A percentile compares a stretch with the other conserved stretches of the same genome.
Evolutionary conservation across 1,284 basidiomycete species (phyloP).

Genomic region (Pisolithus thermaeus): DNA sequence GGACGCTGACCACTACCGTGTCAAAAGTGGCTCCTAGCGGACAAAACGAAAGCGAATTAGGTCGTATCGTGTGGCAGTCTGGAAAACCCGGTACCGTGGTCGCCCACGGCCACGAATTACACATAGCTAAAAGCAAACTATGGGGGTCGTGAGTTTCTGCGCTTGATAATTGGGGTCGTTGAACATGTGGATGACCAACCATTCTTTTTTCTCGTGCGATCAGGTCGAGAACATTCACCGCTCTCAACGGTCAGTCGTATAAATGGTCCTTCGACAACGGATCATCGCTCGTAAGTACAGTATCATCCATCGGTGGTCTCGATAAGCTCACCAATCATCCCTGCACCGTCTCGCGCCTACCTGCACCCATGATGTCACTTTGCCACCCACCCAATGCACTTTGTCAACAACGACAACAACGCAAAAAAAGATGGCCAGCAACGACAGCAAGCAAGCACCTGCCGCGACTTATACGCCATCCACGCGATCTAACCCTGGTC

Average conservation of each 20-base stretch:
- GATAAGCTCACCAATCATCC: constrained; percentile 3
- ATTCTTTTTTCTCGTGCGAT: neutral
- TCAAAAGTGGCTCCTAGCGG: constrained; percentile 23
- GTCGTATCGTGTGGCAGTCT: constrained; percentile 25
- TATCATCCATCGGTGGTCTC: neutral
- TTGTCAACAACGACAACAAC: no score
- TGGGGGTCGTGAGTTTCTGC: constrained; percentile 26
- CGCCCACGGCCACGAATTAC: constrained; percentile 24
- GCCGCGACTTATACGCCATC: constrained; percentile 26
- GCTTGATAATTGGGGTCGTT: neutral
- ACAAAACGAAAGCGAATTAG: constrained; percentile 21
- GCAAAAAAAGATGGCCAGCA: constrained; percentile 19
- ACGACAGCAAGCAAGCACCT: constrained; percentile 30
- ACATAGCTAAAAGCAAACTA: constrained; percentile 18
- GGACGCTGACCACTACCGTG: constrained; percentile 14
- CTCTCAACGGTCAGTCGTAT: constrained; percentile 30
- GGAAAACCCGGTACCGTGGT: constrained; percentile 24
- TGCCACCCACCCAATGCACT: no score
- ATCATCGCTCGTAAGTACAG: constrained; percentile 23
- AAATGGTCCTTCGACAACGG: constrained; percentile 31
- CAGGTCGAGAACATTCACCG: constrained; percentile 29
- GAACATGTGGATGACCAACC: neutral
- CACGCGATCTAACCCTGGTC: constrained; percentile 20
- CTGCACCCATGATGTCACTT: no score
- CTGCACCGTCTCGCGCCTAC: neutral